Conservation (phyloP, 1,284 basidiomycete genomes). For the Gymnopus androsaceus region DNA sequence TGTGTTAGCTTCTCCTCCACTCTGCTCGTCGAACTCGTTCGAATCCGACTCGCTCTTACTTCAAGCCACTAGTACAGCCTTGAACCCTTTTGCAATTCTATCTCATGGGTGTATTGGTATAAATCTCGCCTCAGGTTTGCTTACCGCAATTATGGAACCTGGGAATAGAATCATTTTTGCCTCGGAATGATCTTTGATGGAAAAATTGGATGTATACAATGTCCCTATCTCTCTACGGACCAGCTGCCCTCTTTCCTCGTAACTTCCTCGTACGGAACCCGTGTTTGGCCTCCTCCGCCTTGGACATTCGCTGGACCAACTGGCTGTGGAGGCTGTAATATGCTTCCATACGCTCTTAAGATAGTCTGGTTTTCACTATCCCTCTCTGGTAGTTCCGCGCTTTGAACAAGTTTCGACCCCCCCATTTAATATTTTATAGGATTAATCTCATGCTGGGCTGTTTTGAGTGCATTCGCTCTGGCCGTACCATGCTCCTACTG, state of each 20-base stretch:
- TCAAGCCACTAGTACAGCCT: too few relatives aligned
- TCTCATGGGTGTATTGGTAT: too few relatives aligned
- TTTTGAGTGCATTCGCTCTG: constrained; percentile 44
- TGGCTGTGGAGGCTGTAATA: constrained; percentile 16
- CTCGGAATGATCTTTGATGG: constrained; percentile 4
- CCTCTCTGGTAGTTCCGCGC: constrained; percentile 21
- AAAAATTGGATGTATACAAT: constrained; percentile 1
- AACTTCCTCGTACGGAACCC: neutral
- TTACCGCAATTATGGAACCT: too few relatives aligned
- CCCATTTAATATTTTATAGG: constrained; percentile 34
- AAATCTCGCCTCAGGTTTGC: too few relatives aligned
- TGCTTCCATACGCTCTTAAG: constrained; percentile 26
- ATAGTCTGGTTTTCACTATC: constrained; percentile 23
- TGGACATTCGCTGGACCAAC: neutral
- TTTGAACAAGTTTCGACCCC: neutral
- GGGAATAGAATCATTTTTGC: neutral
- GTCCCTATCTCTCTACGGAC: neutral
- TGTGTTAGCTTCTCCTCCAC: too few relatives aligned
- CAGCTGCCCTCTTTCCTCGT: neutral
- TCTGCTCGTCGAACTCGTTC: too few relatives aligned
- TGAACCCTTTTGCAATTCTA: too few relatives aligned
- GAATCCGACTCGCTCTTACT: too few relatives aligned
- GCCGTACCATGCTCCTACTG: constrained; percentile 42
- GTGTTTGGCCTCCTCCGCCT: constrained; percentile 1
- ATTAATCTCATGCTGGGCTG: constrained; percentile 47